Base-by-base conservation (phyloP, 495 filamentous ascomycete genomes). In the Daldinia vernicosa region DNA sequence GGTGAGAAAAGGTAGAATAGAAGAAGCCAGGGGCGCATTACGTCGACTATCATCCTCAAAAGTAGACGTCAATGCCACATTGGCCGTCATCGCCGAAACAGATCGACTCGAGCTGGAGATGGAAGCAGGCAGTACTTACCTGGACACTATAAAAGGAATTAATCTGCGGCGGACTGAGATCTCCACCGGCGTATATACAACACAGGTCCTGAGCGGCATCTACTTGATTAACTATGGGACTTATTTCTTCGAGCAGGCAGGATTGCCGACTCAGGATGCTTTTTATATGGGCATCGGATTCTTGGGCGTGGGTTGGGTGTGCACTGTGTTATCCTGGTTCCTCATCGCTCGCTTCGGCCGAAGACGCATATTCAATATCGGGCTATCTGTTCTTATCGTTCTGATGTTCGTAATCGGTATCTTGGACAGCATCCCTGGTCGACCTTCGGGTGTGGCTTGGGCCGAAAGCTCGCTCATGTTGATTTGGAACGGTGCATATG, bases 181-280 rank as follows among this genome's bases (percentile, higher is more conserved):
- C 32, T 83, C 83, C 0, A 80, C 81, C 39, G 80, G 81, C 8
- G 83, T 86, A 0, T 88, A 83, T 60, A 72, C 75, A 22, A 83
- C 80, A 26, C 87, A 90, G 63, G 83, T 81, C 40, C 60, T 84
- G 7, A 83, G 82, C 30, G 85, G 86, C 0, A 81, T 83, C 47
- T 84, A 82, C 24, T 74, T 89, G 30, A 85, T 85, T 61, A 85
- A 85, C 30, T 89, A 87, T 58, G 85, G 85, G 0, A 90, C 88
- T 0, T 89, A 89, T 51, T 90, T 92, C 79, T 90, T 89, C 76
- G 80, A 84, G 57, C 84, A 87, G 51, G 89, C 88, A 4, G 89
- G 89, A 1, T 73, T 90, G 32, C 74, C 82, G 0, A 81, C 82
- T 0, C 70, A 80, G 7, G 67, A 80, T 4, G 81, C 85, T 6